Percentiles rank a stretch among this genome's conserved stretches.
Conservation (phyloP, 1,284 basidiomycete species). For the Coniophora puteana region DNA sequence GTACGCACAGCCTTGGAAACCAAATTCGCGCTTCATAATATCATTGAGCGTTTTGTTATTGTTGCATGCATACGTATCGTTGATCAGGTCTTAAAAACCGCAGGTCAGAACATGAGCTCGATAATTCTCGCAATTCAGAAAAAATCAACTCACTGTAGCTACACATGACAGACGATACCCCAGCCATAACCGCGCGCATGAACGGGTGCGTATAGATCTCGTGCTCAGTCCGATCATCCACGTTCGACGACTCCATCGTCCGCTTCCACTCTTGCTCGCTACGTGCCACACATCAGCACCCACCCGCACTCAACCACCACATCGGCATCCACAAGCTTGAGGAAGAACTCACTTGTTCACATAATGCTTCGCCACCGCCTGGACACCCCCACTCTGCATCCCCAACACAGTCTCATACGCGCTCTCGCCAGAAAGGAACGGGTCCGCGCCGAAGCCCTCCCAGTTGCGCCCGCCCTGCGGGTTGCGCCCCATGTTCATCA, state of each 20-base stretch:
- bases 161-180: constrained; percentile 65
- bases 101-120: too few relatives aligned
- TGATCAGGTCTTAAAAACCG: constrained; percentile 22
- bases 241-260: constrained; percentile 33
- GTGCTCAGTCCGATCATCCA: constrained; percentile 57
- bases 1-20: constrained; percentile 40
- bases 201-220: constrained; percentile 53
- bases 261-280: constrained; percentile 32
- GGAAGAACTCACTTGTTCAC: constrained; percentile 38
- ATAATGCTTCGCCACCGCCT: constrained; percentile 56
- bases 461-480: constrained; percentile 54
- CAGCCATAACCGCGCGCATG: constrained; percentile 37
- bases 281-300: constrained; percentile 8
- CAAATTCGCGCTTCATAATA: constrained; percentile 49
- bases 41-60: constrained; percentile 47
- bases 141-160: constrained; percentile 52
- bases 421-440: constrained; percentile 57
- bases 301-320: background rate
- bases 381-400: constrained; percentile 58
- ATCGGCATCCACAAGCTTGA: background rate
- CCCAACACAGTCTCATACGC: constrained; percentile 52
- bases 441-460: constrained; percentile 60
- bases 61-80: constrained; percentile 44
- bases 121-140: too few relatives aligned
- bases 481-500: constrained; percentile 39